Evolutionary conservation across 441 rosid genomes (phyloP), one percentile per base, ranked within the genome.

Genomic region (Corymbia calophylla): DNA sequence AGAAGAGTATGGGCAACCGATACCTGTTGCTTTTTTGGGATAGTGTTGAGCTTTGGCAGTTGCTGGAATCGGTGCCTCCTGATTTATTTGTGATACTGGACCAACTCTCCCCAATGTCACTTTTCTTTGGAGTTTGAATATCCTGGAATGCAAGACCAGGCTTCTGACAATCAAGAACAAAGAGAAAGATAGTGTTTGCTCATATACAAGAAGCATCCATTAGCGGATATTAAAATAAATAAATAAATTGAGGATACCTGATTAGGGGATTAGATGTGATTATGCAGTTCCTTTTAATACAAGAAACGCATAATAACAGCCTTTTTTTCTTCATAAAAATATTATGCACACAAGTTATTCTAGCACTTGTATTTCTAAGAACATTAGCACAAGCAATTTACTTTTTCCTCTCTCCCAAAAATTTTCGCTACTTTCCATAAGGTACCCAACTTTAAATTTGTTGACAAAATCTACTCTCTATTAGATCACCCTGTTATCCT

Each of bases 91-190:
- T 94, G 81, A 87, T 91, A 93, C 95, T 64, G 85, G 93, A 90
- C 39, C 62, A 84, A 58, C 87, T 91, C 81, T 92, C 91, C 88
- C 86, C 92, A 89, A 87, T 86, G 90, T 91, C 90, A 90, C 55
- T 89, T 53, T 58, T 92, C 51, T 73, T 32, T 90, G 97, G 95
- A 90, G 94, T 95, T 92, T 93, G 94, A 92, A 91, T 90, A 88
- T 95, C 96, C 86, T 87, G 90, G 91, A 89, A 66, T 54, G 64
- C 31, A 62, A 91, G 90, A 90, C 91, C 92, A 89, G 90, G 73
- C 88, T 68, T 91, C 90, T 62, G 93, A 89, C 86, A 89, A 27
- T 58, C 91, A 87, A 92, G 88, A 91, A 92, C 91, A 86, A 88
- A 86, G 89, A 93, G 92, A 49, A 80, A 91, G n/a, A 87, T 39